Evolutionary conservation across 345 rosid species (phyloP), one percentile per base, ranked within the genome.

Genomic region (Orychophragmus violaceus): DNA sequence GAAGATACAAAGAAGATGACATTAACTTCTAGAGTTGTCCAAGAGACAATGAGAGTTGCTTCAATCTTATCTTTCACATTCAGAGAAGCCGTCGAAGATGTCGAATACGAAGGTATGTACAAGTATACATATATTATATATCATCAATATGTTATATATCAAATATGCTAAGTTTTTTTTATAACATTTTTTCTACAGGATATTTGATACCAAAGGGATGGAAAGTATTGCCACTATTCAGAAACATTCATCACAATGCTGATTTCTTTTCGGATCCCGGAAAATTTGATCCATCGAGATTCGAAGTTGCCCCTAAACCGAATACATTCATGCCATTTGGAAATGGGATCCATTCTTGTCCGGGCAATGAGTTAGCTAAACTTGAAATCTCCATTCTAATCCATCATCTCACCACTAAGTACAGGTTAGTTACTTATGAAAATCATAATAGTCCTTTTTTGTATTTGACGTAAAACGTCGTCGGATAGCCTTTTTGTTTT

Each of bases 281-380:
- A 23, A 82, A 82, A 72, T 91, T 91, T 46, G 90, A 91, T 75
- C 98, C 96, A 0, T 84, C 90, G 1, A 81, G 98, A 75, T 91
- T 91, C 50, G 84, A 89, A 89, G 82, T 62, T 6, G 76, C 91
- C 3, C 96, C 85, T 1, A 88, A 91, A 39, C 84, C 97, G 50
- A 86, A 88, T 60, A 91, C 96, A n/a, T 91, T 86, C 37, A 64
- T 91, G 88, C 98, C 98, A 72, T 91, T 88, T 76, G 98, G 98
- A 66, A 91, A 65, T 65, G 98, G 97, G 67, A 74, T 70, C 48
- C 97, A 91, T 76, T 77, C 94, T 32, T 91, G 97, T 73, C 97
- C 94, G 0, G 98, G 98, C 42, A 91, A 86, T 72, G 97, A 86
- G 80, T 51, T 91, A 39, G 96, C 97, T 27, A 91, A 84, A 79